phyloP scores from a whole-genome alignment of 176 grass and related monocot genomes.

The Eragrostis nindensis region DNA sequence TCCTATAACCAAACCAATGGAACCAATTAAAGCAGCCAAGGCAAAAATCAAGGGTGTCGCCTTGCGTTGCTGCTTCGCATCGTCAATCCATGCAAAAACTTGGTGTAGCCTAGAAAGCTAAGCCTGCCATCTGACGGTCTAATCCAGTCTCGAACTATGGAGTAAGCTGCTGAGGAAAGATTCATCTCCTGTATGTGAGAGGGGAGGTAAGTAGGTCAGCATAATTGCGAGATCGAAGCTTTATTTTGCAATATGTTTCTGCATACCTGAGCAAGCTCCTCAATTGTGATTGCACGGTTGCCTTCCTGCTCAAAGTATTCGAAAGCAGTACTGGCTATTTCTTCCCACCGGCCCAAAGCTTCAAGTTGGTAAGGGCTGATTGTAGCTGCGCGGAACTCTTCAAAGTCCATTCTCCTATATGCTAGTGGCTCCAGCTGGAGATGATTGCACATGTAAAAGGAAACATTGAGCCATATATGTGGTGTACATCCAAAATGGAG shows the following conservation, averaged over 20 bases:
- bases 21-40: conserved; percentile 53
- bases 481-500: conserved; percentile 32
- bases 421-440: conserved; percentile 95
- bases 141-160: conserved; percentile 89
- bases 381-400: conserved; percentile 85
- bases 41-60: conserved; percentile 52
- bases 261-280: conserved; percentile 83
- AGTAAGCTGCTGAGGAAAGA: conserved; percentile 73
- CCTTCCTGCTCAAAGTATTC: conserved; percentile 91
- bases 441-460: conserved; percentile 42
- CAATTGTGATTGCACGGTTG: conserved; percentile 81
- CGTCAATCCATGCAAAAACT: conserved; percentile 98
- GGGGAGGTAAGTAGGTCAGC: conserved; percentile 10
- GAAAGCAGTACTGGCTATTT: conserved; percentile 83
- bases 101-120: conserved; percentile 92
- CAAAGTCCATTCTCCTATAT: conserved; percentile 95
- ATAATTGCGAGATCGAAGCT: conserved; percentile 3
- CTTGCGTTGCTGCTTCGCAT: conserved; percentile 73
- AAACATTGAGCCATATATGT: conserved; percentile 21
- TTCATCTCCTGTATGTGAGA: conserved; percentile 81
- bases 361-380: conserved; percentile 97
- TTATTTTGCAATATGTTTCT: conserved; percentile 3
- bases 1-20: conserved; percentile 60
- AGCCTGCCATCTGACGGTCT: conserved; percentile 79
- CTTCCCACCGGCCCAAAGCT: conserved; percentile 80